Evolutionary conservation across 495 filamentous ascomycete genomes (phyloP).

Genomic region (Recurvomyces mirabilis): DNA sequence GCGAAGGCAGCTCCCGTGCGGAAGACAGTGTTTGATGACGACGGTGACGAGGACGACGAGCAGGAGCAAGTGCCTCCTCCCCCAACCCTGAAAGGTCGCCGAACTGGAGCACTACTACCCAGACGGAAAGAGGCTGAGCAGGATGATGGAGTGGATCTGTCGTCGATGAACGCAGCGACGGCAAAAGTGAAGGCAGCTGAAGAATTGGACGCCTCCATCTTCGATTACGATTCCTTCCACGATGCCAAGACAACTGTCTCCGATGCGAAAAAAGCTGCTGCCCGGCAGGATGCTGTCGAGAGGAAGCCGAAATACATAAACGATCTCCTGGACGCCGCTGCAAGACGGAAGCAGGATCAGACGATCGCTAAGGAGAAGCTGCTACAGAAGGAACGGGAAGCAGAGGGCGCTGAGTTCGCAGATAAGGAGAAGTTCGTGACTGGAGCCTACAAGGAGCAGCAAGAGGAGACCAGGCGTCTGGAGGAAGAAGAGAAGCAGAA

Average conservation of each 20-base stretch:
- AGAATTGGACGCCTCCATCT: constrained; percentile 53
- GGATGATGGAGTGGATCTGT: constrained; percentile 31
- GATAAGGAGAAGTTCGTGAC: constrained; percentile 98
- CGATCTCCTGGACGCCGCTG: constrained; percentile 65
- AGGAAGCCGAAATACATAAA: constrained; percentile 74
- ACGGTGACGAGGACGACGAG: constrained; percentile 35
- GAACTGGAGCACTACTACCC: too few relatives aligned
- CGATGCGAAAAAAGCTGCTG: constrained; percentile 26
- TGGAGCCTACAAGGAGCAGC: constrained; percentile 86
- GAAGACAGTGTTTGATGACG: constrained; percentile 42
- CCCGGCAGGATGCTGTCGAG: constrained; percentile 34
- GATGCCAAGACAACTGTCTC: constrained; percentile 39
- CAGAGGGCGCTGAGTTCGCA: constrained; percentile 84
- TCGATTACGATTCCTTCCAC: constrained; percentile 66
- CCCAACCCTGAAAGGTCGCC: too few relatives aligned
- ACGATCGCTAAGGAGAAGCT: constrained; percentile 78
- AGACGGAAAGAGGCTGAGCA: constrained; percentile 17
- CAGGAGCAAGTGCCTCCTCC: constrained; percentile 4
- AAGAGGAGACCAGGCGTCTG: constrained; percentile 64
- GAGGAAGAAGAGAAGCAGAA: constrained; percentile 69
- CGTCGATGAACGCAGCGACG: constrained; percentile 41
- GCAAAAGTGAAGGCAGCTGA: constrained; percentile 48
- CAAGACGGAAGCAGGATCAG: constrained; percentile 78
- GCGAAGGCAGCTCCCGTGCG: constrained; percentile 36
- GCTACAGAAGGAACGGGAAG: constrained; percentile 76